Evolutionary conservation across 352 stramenopile species (phyloP), one percentile per base, ranked within the genome.

Genomic region (Phytophthora litchii): DNA sequence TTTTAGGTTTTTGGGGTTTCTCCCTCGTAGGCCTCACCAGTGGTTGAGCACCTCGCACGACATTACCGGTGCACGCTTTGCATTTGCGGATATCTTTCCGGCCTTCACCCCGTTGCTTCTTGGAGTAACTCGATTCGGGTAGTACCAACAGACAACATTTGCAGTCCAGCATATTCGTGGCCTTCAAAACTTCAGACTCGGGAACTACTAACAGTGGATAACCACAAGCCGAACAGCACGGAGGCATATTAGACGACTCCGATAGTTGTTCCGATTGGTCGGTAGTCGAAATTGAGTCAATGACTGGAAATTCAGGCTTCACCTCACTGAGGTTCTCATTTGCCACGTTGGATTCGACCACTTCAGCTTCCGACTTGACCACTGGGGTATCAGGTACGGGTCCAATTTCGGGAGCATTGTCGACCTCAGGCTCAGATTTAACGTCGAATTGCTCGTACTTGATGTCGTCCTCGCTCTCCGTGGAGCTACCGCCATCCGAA

Each of bases 81-180:
- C 63, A 71, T 35, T 67, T 67, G 17, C 45, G 57, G 38, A 32
- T n/a, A 4, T 52, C 42, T 27, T 53, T 54, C 13, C 49, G 23
- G 3, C 2, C 19, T 20, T 64, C 36, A 17, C 25, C 41, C 1
- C 46, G 52, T 34, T 66, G 54, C 1, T 20, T 60, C 12, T 59
- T 66, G 1, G 64, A 67, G 49, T 55, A 74, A 25, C 47, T 60
- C 9, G 47, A 51, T 1, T 16, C 14, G 3, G 54, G 54, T 14
- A 74, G 49, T 29, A 59, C 23, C 31, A 60, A 20, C 2, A 47
- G 34, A 43, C 60, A 74, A 27, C 64, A 70, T 6, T 66, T 61
- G 23, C 60, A 74, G 14, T 62, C 47, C 48, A 74, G 8, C 38
- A 49, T 31, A 3, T 21, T 29, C 25, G 42, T 34, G 9, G 37